Evolutionary conservation across 108 stramenopile genomes (phyloP), one percentile per base, ranked within the genome.

Genomic region (Skeletonema tropicum): DNA sequence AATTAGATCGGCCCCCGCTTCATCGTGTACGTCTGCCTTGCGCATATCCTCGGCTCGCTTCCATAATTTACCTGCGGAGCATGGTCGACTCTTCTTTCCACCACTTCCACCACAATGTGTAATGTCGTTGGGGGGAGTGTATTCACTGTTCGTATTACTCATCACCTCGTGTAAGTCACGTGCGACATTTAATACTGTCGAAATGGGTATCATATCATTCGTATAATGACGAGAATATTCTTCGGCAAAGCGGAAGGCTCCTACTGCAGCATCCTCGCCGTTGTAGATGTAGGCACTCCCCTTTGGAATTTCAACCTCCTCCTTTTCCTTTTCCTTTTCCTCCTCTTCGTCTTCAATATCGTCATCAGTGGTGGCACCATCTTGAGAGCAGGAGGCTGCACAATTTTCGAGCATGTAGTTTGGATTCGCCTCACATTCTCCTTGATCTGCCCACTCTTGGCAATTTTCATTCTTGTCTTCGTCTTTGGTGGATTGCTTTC

Each of bases 171-270:
- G 74, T 41, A 81, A 57, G 17, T 76, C 36, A 17, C 74, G 55
- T 21, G 80, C 86, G 2, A 81, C 57, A 30, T 72, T 45, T 55
- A 85, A 35, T 14, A 84, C 78, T 4, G 57, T 49, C 14, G 62
- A 13, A n/a, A 70, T 69, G 2, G 79, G 57, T 12, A 81, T 48
- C 35, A 77, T 76, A 33, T 70, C 74, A 39, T 71, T 32, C 2
- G 32, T 19, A 26, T 80, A 80, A 36, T 80, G 46, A 10, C 57
- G 12, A 17, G 82, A 67, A 57, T 83, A 76, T 14, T 70, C 19
- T 45, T 87, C 86, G 1, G 82, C 86, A 32, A 87, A 87, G 31
- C 86, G 83, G 38, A 87, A 83, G 6, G 86, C 86, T 17, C 80
- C 83, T 25, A 85, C 70, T 2, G 83, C 86, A 3, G 66, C 75